These are phyloP conservation scores for Jacaranda mimosifolia DNA, from an alignment of 257 asterid species.

Conservation along the genomic window DNA sequence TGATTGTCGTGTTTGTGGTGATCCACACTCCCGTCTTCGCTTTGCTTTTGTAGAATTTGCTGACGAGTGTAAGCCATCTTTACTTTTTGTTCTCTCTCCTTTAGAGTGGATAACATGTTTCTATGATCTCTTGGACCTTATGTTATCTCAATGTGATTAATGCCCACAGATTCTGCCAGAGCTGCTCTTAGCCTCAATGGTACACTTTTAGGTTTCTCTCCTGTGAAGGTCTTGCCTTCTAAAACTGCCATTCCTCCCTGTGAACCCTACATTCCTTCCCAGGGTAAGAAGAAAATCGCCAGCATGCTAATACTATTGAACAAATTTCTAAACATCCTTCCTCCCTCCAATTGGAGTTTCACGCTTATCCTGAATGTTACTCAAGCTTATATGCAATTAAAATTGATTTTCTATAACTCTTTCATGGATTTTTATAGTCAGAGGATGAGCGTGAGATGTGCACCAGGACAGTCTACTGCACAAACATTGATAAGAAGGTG, in stretches of 20 bases:
- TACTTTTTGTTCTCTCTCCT: background rate
- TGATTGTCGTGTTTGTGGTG: conserved; percentile 99
- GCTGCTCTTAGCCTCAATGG: conserved; percentile 78
- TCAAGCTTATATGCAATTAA: background rate
- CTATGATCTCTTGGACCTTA: conserved; percentile 24
- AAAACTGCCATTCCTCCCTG: conserved; percentile 98
- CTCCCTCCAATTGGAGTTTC: background rate
- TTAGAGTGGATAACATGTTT: conserved; percentile 1
- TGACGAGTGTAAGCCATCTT: conserved; percentile 75
- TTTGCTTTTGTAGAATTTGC: conserved; percentile 97
- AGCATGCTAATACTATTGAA: conserved; percentile 5
- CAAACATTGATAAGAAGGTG: conserved; percentile 95
- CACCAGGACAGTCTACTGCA: conserved; percentile 95
- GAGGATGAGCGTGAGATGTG: conserved; percentile 99
- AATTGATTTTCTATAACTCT: conserved; percentile 5
- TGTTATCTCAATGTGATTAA: conserved; percentile 30
- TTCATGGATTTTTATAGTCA: conserved; percentile 54
- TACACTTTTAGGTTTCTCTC: conserved; percentile 72
- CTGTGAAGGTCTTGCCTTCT: conserved; percentile 88
- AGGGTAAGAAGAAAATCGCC: conserved; percentile 57
- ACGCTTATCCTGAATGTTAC: background rate
- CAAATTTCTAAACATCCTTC: background rate
- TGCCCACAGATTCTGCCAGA: conserved; percentile 77
- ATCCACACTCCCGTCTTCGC: conserved; percentile 97
- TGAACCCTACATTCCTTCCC: conserved; percentile 96